A percentile compares a stretch with the other conserved stretches of the same genome.
Conservation (phyloP, 495 filamentous ascomycete species). For the Hyaloscypha variabilis region DNA sequence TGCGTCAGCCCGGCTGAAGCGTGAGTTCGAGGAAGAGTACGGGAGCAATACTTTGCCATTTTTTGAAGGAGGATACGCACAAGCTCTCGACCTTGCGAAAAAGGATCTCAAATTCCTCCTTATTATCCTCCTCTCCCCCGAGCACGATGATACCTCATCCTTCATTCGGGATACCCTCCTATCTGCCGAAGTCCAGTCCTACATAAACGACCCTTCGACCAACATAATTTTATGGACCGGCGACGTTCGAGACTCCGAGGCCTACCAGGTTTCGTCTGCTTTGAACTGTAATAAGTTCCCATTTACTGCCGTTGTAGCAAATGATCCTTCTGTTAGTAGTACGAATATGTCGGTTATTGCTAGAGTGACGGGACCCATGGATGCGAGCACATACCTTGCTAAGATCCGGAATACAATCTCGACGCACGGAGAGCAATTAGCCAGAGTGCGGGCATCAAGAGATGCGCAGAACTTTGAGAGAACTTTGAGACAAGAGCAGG, state of each 20-base stretch:
- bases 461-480: constrained; percentile 76
- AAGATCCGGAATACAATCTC: constrained; percentile 71
- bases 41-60: constrained; percentile 70
- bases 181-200: constrained; percentile 69
- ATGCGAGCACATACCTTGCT: constrained; percentile 66
- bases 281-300: constrained; percentile 89
- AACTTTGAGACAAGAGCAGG: constrained; percentile 78
- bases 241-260: constrained; percentile 87
- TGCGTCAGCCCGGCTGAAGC: constrained; percentile 82
- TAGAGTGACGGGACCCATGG: constrained; percentile 69
- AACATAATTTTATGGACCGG: constrained; percentile 89
- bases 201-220: constrained; percentile 70
- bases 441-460: constrained; percentile 67
- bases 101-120: constrained; percentile 87
- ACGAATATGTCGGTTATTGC: constrained; percentile 86
- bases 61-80: constrained; percentile 84
- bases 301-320: constrained; percentile 79
- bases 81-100: constrained; percentile 86
- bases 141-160: constrained; percentile 88
- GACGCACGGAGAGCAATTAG: constrained; percentile 69
- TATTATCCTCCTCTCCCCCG: constrained; percentile 82
- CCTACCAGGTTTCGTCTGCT: constrained; percentile 84
- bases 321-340: constrained; percentile 78
- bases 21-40: constrained; percentile 94
- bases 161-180: constrained; percentile 85